Conservation (phyloP, 768 basidiomycete genomes). For the Podaxis mareebaensis region DNA sequence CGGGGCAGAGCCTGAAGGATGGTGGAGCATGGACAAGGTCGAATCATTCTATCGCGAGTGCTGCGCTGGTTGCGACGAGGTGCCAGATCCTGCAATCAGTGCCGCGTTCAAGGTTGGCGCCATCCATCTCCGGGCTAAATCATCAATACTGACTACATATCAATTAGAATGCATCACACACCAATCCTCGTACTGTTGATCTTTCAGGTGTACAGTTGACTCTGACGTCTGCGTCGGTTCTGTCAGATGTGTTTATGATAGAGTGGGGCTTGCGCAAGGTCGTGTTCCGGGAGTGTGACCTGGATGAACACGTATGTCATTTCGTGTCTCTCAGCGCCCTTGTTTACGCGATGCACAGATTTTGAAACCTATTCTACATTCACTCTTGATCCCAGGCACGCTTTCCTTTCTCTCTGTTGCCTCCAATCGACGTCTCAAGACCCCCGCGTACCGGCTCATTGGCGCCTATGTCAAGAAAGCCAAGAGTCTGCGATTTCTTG, state of each 20-base stretch:
- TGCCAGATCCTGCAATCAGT: constrained; percentile 64
- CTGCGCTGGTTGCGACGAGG: constrained; percentile 75
- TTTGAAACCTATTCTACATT: constrained; percentile 88
- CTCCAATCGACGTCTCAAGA: constrained; percentile 81
- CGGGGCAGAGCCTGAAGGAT: constrained; percentile 50
- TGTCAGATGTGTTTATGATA: constrained; percentile 89
- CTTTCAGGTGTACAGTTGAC: constrained; percentile 80
- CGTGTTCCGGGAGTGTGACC: constrained; percentile 81
- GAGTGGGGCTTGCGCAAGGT: constrained; percentile 93
- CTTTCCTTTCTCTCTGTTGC: constrained; percentile 84
- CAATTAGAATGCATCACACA: constrained; percentile 50
- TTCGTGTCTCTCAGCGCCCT: not conserved
- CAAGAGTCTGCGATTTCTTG: constrained; percentile 78
- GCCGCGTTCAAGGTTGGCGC: constrained; percentile 65
- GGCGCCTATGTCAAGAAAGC: constrained; percentile 84
- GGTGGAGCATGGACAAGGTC: constrained; percentile 87
- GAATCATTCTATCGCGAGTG: constrained; percentile 87
- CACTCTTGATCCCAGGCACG: constrained; percentile 80
- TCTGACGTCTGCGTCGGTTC: constrained; percentile 65
- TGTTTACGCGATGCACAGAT: constrained; percentile 42
- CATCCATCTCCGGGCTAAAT: not conserved
- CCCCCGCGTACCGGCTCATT: constrained; percentile 73
- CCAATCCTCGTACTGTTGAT: constrained; percentile 71
- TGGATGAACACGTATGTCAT: constrained; percentile 73
- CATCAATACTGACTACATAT: constrained; percentile 6